phyloP scores from a whole-genome alignment of 768 basidiomycete genomes.

The Crassisporium funariophilum region DNA sequence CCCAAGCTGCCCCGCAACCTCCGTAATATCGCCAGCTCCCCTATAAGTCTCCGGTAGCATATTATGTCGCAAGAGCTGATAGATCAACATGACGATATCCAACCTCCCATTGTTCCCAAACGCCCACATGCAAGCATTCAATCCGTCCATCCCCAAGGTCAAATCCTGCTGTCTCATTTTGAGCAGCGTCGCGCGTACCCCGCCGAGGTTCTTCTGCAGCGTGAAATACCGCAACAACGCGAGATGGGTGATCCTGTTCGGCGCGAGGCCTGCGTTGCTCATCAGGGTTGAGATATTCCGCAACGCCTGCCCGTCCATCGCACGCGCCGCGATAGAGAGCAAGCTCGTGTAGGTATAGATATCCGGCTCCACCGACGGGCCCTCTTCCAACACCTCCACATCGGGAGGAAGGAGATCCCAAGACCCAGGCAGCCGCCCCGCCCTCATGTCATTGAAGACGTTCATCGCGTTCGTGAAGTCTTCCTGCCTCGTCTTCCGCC shows the following conservation, averaged over 20 bases:
- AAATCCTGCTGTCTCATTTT: slow-evolving; percentile 53
- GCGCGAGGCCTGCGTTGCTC: slow-evolving; percentile 50
- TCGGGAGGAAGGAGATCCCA: slow-evolving; percentile 13
- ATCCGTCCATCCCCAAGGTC: slow-evolving; percentile 61
- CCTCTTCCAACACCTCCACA: slow-evolving; percentile 1
- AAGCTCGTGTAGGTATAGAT: slow-evolving; percentile 72
- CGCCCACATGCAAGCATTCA: slow-evolving; percentile 74
- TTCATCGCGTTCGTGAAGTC: slow-evolving; percentile 64
- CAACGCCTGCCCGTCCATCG: slow-evolving; percentile 43
- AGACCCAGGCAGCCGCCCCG: slow-evolving; percentile 43
- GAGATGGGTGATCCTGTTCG: slow-evolving; percentile 66
- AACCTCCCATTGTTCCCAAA: slow-evolving; percentile 55
- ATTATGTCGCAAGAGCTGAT: slow-evolving; percentile 63
- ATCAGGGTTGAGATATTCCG: slow-evolving; percentile 58
- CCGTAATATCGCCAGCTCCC: slow-evolving; percentile 36
- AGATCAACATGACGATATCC: slow-evolving; percentile 62
- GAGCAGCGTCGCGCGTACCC: slow-evolving; percentile 56
- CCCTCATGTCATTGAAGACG: slow-evolving; percentile 63
- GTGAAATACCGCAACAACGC: slow-evolving; percentile 60
- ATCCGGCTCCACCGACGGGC: slow-evolving; percentile 49
- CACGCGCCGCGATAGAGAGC: slow-evolving; percentile 61
- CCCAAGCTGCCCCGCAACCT: slow-evolving; percentile 38
- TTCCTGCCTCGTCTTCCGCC: slow-evolving; percentile 54
- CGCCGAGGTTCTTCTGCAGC: slow-evolving; percentile 44
- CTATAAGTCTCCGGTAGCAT: slow-evolving; percentile 36